Evolutionary conservation across 228 moss, liverwort and hornwort genomes (phyloP), one percentile per base, ranked within the genome.

Genomic region (Sphagnum fallax): DNA sequence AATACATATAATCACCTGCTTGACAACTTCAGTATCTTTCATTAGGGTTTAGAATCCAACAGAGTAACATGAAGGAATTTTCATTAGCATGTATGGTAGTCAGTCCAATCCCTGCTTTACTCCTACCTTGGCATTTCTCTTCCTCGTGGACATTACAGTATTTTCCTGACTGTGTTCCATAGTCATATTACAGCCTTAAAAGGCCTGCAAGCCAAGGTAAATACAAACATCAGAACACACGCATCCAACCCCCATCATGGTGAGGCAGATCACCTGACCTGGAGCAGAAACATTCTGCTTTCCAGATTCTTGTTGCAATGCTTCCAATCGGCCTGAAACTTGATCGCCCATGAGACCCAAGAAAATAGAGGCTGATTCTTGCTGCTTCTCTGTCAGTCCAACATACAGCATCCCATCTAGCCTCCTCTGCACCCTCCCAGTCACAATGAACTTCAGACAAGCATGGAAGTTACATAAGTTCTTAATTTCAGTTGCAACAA

Each of bases 341-440:
- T 92, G 86, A 77, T 72, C 80, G 58, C 87, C 74, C 59, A 90
- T 68, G 73, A 86, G 80, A 52, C 83, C 81, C 61, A 82, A 73
- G 61, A 98, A 84, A 66, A 73, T 84, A 10, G 73, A 47, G n/a
- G 82, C 89, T 0, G 98, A 87, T 52, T 92, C 90, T 74, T 88
- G 74, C 16, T 94, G 98, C 53, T 85, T 80, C 65, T 98, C 94
- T 15, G 98, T 98, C 75, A 98, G 76, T 16, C 98, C 98, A 49
- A 98, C 90, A 53, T 83, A 94, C 32, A 92, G 72, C 98, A 98
- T 98, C 49, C 78, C 84, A 71, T 98, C 94, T 70, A 98, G 63
- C 82, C 87, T 92, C 62, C 75, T 82, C 89, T 92, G 81, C 81
- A 78, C 51, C 73, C 70, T 67, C 73, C 75, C 58, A 69, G 16